phyloP scores from a whole-genome alignment of 2,329 filamentous ascomycete species.

The Pseudogymnoascus sp. region DNA sequence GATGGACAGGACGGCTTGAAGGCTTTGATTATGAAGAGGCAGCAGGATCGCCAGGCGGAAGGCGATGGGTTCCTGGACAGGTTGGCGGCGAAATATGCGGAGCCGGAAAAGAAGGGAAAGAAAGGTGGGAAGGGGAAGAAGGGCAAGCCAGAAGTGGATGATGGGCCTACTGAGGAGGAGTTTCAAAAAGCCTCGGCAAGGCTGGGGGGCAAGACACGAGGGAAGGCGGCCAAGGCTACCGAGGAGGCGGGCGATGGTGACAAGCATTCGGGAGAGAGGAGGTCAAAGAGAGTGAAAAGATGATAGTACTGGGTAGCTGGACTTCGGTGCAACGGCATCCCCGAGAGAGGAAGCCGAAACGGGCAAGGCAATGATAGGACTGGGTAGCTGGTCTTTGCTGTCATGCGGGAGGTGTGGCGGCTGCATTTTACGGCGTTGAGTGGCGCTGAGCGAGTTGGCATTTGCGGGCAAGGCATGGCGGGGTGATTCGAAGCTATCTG shows the following conservation, averaged over 20 bases:
- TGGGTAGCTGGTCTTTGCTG: background rate
- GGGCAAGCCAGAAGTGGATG: constrained; percentile 53
- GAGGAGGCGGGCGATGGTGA: background rate
- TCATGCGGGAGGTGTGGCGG: background rate
- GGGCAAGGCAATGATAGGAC: background rate
- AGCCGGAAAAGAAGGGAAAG: constrained; percentile 27
- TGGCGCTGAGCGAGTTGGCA: background rate
- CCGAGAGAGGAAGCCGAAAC: background rate
- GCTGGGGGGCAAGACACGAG: constrained; percentile 26
- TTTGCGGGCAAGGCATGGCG: background rate
- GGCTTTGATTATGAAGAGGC: constrained; percentile 66
- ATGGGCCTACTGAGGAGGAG: constrained; percentile 50
- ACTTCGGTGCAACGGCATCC: background rate
- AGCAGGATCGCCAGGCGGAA: constrained; percentile 43
- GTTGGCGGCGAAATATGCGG: constrained; percentile 68
- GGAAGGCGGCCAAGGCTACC: background rate
- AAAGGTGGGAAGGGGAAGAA: constrained; percentile 43
- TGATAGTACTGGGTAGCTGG: background rate
- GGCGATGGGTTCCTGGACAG: constrained; percentile 57
- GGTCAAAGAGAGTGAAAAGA: background rate
- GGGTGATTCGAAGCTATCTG: background rate
- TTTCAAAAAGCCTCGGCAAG: constrained; percentile 49
- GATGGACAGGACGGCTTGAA: constrained; percentile 48
- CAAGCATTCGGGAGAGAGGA: background rate
- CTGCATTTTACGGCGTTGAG: background rate